Evolutionary conservation across 2,329 filamentous ascomycete species (phyloP).

Genomic region (Sclerotinia spermophila): DNA sequence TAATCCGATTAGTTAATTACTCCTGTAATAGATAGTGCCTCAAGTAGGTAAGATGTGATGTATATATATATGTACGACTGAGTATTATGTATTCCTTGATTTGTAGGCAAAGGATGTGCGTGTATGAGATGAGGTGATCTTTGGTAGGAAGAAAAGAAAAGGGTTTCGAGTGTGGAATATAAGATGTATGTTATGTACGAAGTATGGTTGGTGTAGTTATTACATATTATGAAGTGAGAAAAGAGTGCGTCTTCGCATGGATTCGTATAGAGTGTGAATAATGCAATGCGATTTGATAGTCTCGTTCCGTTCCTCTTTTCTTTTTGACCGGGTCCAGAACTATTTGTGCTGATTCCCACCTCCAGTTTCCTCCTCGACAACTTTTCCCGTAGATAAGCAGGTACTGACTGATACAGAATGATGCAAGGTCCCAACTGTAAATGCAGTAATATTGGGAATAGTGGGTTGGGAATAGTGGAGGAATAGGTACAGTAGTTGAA

Average conservation of each 20-base stretch:
- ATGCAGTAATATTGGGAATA: background rate
- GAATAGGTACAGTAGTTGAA: background rate
- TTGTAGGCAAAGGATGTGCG: background rate
- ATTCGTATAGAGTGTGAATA: background rate
- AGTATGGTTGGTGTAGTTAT: background rate
- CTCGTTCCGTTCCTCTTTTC: background rate
- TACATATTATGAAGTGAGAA: too few relatives aligned
- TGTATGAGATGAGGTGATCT: background rate
- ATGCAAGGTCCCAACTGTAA: constrained; percentile 13
- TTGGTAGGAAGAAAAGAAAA: background rate
- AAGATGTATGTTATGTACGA: background rate
- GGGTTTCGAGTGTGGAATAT: background rate
- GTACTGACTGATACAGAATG: constrained; percentile 2
- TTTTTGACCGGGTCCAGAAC: constrained; percentile 4
- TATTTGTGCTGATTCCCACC: background rate
- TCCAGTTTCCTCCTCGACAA: background rate
- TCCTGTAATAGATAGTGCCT: background rate
- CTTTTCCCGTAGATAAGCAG: constrained; percentile 4
- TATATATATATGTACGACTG: background rate
- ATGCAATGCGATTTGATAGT: background rate
- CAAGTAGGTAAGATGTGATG: background rate
- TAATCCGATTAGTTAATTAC: background rate
- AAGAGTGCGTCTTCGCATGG: background rate
- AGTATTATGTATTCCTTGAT: constrained; percentile 1
- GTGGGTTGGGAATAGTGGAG: background rate